phyloP scores from a whole-genome alignment of 2,329 filamentous ascomycete genomes.

The Nemania sp. region DNA sequence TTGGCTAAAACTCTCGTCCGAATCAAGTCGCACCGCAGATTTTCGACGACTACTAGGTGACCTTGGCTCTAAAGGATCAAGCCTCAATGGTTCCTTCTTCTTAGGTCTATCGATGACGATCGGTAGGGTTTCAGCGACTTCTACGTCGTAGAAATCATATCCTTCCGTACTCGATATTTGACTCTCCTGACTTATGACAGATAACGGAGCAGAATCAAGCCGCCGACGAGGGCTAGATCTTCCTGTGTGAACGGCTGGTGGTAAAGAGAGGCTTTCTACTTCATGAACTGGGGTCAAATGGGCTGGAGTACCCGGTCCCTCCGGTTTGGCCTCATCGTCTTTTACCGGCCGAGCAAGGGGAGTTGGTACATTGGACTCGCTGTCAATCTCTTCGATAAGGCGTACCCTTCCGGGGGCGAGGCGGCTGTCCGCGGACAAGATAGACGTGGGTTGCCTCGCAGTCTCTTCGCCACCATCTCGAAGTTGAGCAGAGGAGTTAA shows the following conservation, averaged over 20 bases:
- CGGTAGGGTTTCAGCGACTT: conserved; percentile 48
- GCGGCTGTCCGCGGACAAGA: conserved; percentile 43
- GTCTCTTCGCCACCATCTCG: conserved; percentile 32
- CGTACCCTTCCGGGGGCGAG: conserved; percentile 49
- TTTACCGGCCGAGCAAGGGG: conserved; percentile 60
- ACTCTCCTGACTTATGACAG: conserved; percentile 56
- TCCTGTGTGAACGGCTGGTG: conserved; percentile 50
- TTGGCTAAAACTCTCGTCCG: conserved; percentile 61
- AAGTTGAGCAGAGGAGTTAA: conserved; percentile 28
- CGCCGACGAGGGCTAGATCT: conserved; percentile 48
- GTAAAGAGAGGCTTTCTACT: conserved; percentile 55
- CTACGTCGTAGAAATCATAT: conserved; percentile 68
- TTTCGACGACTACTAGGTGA: conserved; percentile 41
- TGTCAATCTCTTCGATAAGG: conserved; percentile 61
- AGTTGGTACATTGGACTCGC: conserved; percentile 65
- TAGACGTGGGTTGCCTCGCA: conserved; percentile 35
- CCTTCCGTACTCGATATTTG: conserved; percentile 61
- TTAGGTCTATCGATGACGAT: conserved; percentile 59
- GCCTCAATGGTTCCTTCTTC: conserved; percentile 45
- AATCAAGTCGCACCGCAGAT: conserved; percentile 54
- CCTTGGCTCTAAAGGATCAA: conserved; percentile 42
- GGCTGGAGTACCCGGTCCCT: conserved; percentile 42
- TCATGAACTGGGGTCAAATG: conserved; percentile 55
- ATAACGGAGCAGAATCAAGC: conserved; percentile 56
- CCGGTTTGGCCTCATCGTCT: conserved; percentile 40